A percentile compares a stretch with the other conserved stretches of the same genome.
These are phyloP conservation scores for Conticribra guillardii DNA, from an alignment of 108 stramenopile genomes.

Conservation along the genomic window DNA sequence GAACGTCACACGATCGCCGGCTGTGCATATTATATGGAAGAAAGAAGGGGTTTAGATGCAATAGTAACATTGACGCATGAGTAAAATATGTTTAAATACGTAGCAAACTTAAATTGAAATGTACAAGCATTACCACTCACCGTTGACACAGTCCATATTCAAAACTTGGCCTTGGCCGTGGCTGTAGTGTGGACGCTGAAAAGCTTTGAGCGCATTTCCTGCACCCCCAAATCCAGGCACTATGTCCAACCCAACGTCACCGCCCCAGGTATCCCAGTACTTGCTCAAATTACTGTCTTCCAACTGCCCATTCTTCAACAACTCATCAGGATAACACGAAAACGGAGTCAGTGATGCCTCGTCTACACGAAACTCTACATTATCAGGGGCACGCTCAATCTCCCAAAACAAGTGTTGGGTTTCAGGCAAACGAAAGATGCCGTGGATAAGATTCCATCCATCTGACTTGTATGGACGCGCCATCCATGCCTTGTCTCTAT, in stretches of 20 bases:
- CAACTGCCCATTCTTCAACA: conserved; percentile 35
- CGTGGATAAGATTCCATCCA: conserved; percentile 39
- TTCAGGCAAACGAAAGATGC: conserved; percentile 37
- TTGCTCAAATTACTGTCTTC: conserved; percentile 33
- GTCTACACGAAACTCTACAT: conserved; percentile 27
- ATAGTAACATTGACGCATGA: no score
- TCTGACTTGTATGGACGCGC: conserved; percentile 32
- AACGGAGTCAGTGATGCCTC: conserved; percentile 27
- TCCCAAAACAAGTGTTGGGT: conserved; percentile 24
- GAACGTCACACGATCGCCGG: conserved; percentile 40
- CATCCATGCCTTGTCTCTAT: conserved; percentile 5
- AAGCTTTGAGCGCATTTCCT: conserved; percentile 27
- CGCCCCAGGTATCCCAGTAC: conserved; percentile 44
- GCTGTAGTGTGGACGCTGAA: conserved; percentile 17
- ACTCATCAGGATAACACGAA: conserved; percentile 15
- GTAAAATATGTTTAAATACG: no score
- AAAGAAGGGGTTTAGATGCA: no score
- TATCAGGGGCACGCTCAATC: conserved; percentile 37
- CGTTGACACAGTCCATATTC: conserved; percentile 30
- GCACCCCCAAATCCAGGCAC: conserved; percentile 28
- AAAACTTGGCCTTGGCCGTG: conserved; percentile 38
- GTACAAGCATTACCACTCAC: conserved; percentile 3
- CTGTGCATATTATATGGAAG: background rate
- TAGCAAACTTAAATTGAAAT: background rate
- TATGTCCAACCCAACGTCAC: conserved; percentile 10